These are phyloP conservation scores for Nakaseomyces bracarensis DNA, from an alignment of 1,139 yeast genomes.

Conservation along the genomic window DNA sequence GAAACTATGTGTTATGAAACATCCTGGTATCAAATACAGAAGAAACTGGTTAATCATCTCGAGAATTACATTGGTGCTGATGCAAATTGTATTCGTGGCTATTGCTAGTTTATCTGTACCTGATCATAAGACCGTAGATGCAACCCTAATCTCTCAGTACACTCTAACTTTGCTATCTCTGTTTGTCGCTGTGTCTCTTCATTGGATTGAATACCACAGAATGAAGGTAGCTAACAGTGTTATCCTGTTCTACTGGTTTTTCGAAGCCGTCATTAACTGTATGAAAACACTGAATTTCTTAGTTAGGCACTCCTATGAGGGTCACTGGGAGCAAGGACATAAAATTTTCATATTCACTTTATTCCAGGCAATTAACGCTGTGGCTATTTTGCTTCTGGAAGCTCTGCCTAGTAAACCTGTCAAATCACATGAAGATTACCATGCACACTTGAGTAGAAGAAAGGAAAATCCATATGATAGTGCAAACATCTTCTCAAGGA, in stretches of 20 bases:
- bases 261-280: conserved; percentile 39
- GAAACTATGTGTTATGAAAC: conserved; percentile 30
- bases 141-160: conserved; percentile 26
- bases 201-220: conserved; percentile 66
- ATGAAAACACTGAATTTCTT: conserved; percentile 41
- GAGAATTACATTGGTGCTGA: conserved; percentile 29
- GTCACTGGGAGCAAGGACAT: conserved; percentile 27
- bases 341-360: conserved; percentile 39
- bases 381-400: conserved; percentile 49
- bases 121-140: conserved; percentile 17
- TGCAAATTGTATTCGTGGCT: conserved; percentile 29
- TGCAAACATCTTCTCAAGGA: conserved; percentile 72
- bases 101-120: conserved; percentile 18
- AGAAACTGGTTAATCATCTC: conserved; percentile 34
- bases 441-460: conserved; percentile 33
- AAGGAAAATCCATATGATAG: conserved; percentile 58
- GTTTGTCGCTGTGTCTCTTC: conserved; percentile 46
- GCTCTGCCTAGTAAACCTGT: conserved; percentile 41
- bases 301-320: conserved; percentile 39
- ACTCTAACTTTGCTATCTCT: conserved; percentile 30
- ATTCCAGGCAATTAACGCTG: conserved; percentile 43
- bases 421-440: conserved; percentile 35
- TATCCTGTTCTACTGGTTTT: conserved; percentile 70
- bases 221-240: conserved; percentile 58
- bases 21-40: conserved; percentile 36